Base-by-base conservation (phyloP, 1,284 basidiomycete species). In the Apiotrichum laibachii region DNA sequence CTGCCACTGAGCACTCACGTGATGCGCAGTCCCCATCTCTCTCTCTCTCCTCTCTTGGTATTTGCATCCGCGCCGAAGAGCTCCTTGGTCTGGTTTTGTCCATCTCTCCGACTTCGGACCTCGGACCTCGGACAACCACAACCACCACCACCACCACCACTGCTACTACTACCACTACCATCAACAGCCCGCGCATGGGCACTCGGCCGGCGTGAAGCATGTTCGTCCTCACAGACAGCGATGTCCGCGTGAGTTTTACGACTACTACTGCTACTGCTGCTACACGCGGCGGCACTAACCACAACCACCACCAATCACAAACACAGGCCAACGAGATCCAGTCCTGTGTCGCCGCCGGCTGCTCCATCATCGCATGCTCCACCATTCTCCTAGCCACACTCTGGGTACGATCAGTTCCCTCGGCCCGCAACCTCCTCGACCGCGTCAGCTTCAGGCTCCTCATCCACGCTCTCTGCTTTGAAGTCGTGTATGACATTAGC, bases 361-460 rank as follows among this genome's bases (percentile, higher is more conserved):
- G 44, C 35, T 56, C 55, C 7, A 56, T 56, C 22, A 15, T 51
- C n/a, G 33, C 42, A 8, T 56, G 55, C 33, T 16, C 21, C 2
- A 21, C 33, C 15, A 40, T 56, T 12, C 33, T 56, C 18, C 15
- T 40, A 4, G 21, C 40, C 5, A 37, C 56, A 6, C 13, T 35
- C 1, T 50, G 44, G 49, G 31, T 57, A 21, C 33, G 44, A 34
- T 33, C 40, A 10, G 37, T 51, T 2, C 56, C 42, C 7, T 44
- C 42, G 13, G 56, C 56, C 8, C 55, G 58, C 26, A 53, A 55
- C 40, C 35, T 46, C 18, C 47, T 64, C 33, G 56, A 57, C 43
- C 49, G 62, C 9, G 21, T 59, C 22, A 61, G 59, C 13, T 64
- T 64, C 19, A 48, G 59, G 1, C 53, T 64, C 18, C 42, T 64